phyloP scores from a whole-genome alignment of 257 asterid genomes.

The Nicotiana noctiflora region DNA sequence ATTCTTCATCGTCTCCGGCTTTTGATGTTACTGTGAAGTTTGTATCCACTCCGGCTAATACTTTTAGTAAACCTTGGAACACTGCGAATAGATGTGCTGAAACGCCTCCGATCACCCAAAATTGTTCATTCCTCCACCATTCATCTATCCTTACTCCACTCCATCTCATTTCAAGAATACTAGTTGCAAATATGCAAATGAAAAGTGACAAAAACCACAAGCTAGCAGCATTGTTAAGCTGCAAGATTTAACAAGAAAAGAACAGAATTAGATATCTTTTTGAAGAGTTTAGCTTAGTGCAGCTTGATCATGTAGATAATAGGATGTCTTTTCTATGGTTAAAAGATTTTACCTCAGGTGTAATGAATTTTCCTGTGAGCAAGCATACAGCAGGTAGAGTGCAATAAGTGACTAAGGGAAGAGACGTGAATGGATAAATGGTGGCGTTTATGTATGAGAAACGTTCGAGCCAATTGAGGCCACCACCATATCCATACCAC shows the following conservation, averaged over 20 bases:
- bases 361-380: constrained; percentile 24
- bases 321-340: not conserved
- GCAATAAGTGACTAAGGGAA: constrained; percentile 25
- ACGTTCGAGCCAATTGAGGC: constrained; percentile 25
- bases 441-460: constrained; percentile 24
- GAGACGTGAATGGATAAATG: constrained; percentile 24
- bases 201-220: constrained; percentile 29
- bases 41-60: constrained; percentile 27
- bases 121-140: constrained; percentile 42
- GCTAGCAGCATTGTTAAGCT: constrained; percentile 23
- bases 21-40: constrained; percentile 30
- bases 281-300: not conserved
- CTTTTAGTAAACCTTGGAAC: constrained; percentile 25
- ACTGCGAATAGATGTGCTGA: constrained; percentile 34
- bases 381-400: constrained; percentile 29
- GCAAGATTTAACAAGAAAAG: not conserved
- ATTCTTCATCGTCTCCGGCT: constrained; percentile 16
- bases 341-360: constrained; percentile 17
- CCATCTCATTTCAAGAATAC: constrained; percentile 34
- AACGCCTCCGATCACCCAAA: constrained; percentile 37
- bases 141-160: constrained; percentile 29
- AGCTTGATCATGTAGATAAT: not conserved
- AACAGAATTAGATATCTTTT: not conserved
- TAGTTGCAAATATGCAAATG: constrained; percentile 26
- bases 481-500: constrained; percentile 30